Conservation (phyloP, 176 grass and related monocot species). For the Chrysopogon serrulatus region DNA sequence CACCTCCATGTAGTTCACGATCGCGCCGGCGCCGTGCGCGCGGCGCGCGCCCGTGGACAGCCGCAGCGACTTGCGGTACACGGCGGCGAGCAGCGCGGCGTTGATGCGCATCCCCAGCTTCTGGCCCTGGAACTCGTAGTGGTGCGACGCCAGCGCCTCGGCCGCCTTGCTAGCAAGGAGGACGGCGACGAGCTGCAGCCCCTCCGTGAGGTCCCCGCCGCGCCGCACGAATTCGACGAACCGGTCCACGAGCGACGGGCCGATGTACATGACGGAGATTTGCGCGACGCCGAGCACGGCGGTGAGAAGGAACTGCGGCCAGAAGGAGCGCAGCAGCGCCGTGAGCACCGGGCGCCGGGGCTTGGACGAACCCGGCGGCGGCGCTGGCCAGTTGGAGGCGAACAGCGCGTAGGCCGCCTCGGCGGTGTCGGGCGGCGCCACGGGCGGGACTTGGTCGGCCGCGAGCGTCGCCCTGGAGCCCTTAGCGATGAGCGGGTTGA, state of each 20-base stretch:
- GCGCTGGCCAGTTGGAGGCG: slow-evolving; percentile 44
- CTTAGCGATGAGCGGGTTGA: slow-evolving; percentile 55
- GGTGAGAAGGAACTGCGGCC: slow-evolving; percentile 47
- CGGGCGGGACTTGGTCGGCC: slow-evolving; percentile 32
- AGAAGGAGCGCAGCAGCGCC: slow-evolving; percentile 56
- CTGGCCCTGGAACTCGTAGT: slow-evolving; percentile 76
- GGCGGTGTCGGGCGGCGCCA: slow-evolving; percentile 37
- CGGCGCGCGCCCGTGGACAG: slow-evolving; percentile 60
- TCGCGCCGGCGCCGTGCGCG: slow-evolving; percentile 46
- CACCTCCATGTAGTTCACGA: slow-evolving; percentile 81
- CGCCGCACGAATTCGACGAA: slow-evolving; percentile 52
- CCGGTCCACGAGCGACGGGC: slow-evolving; percentile 51
- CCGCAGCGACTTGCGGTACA: slow-evolving; percentile 69
- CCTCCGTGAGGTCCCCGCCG: slow-evolving; percentile 9
- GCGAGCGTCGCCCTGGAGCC: slow-evolving; percentile 28
- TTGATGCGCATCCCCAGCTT: slow-evolving; percentile 59
- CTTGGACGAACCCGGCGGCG: background rate
- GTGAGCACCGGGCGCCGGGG: slow-evolving; percentile 6
- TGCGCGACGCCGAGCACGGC: slow-evolving; percentile 41
- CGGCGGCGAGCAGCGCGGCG: slow-evolving; percentile 47
- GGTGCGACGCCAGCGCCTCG: slow-evolving; percentile 54
- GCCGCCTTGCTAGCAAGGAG: slow-evolving; percentile 52
- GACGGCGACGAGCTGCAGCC: slow-evolving; percentile 30
- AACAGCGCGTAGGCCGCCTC: slow-evolving; percentile 37
- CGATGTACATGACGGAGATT: slow-evolving; percentile 74